Conservation (phyloP, 2,329 filamentous ascomycete genomes). For the Verticillium isaacii region DNA sequence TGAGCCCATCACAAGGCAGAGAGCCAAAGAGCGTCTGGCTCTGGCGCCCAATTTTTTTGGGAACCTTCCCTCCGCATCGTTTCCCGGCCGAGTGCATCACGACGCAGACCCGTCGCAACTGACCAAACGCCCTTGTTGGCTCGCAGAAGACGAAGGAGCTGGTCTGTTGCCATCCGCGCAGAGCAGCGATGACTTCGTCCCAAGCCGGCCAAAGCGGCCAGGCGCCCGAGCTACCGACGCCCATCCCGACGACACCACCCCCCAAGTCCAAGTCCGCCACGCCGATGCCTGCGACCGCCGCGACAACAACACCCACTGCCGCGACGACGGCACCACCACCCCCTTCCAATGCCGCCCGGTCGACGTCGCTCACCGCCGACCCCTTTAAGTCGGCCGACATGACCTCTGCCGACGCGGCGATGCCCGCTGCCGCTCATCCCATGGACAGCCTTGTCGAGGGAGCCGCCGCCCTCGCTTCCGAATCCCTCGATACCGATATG, state of each 20-base stretch:
- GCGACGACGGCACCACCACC: slow-evolving; percentile 3
- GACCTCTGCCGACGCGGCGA: slow-evolving; percentile 3
- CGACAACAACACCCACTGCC: slow-evolving; percentile 7
- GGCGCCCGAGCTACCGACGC: slow-evolving; percentile 17
- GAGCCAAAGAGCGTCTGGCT: slow-evolving; percentile 5
- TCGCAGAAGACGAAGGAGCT: slow-evolving; percentile 47
- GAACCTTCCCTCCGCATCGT: slow-evolving; percentile 7
- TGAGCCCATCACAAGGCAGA: slow-evolving; percentile 6
- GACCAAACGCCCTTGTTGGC: slow-evolving; percentile 11
- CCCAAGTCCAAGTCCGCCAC: slow-evolving; percentile 6
- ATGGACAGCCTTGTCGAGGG: slow-evolving; percentile 9
- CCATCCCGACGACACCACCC: slow-evolving; percentile 15
- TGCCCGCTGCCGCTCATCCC: not conserved
- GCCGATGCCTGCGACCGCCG: not conserved
- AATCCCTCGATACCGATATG: slow-evolving; percentile 10
- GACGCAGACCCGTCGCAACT: slow-evolving; percentile 8
- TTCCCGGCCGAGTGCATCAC: not conserved
- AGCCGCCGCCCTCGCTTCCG: slow-evolving; percentile 14
- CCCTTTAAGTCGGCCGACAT: not conserved
- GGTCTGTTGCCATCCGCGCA: slow-evolving; percentile 29
- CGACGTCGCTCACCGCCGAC: slow-evolving; percentile 5
- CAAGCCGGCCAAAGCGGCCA: slow-evolving; percentile 33
- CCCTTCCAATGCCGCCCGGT: slow-evolving; percentile 13
- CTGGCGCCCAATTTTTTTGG: slow-evolving; percentile 13
- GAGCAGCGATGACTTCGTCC: slow-evolving; percentile 59